These are phyloP conservation scores for Sclerotinia minor DNA, from an alignment of 2,329 filamentous ascomycete species.

Conservation along the genomic window DNA sequence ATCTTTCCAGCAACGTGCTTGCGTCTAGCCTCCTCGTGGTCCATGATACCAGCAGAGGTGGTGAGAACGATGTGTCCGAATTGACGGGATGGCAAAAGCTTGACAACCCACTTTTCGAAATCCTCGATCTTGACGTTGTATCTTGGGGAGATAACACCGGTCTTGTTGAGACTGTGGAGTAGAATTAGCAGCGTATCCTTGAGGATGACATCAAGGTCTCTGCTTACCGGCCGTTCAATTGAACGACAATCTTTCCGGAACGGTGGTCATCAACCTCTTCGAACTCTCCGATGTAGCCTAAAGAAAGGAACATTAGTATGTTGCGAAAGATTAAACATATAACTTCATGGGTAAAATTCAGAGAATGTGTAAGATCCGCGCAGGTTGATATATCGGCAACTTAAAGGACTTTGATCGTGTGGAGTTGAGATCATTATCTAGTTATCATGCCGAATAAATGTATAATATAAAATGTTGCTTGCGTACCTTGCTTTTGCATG, in stretches of 20 bases:
- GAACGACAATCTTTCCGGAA: slow-evolving; percentile 99
- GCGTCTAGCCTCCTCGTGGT: slow-evolving; percentile 98
- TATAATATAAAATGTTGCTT: slow-evolving; percentile 24
- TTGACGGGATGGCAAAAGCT: slow-evolving; percentile 98
- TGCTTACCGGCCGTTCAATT: slow-evolving; percentile 86
- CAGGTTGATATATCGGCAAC: slow-evolving; percentile 91
- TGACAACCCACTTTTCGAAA: slow-evolving; percentile 99
- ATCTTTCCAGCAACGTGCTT: slow-evolving; percentile 99
- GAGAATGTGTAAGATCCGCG: slow-evolving; percentile 98
- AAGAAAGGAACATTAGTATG: slow-evolving; percentile 61
- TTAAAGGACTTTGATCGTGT: slow-evolving; percentile 99
- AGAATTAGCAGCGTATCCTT: background rate
- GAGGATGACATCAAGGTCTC: background rate
- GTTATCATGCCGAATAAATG: slow-evolving; percentile 93
- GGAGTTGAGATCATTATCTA: slow-evolving; percentile 87
- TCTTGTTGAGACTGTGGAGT: slow-evolving; percentile 80
- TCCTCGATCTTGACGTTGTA: slow-evolving; percentile 99
- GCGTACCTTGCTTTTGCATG: slow-evolving; percentile 99
- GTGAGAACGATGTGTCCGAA: slow-evolving; percentile 99
- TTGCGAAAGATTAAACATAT: slow-evolving; percentile 94
- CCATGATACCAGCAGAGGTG: slow-evolving; percentile 99
- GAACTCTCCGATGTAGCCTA: slow-evolving; percentile 99
- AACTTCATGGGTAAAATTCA: slow-evolving; percentile 70
- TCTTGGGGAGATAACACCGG: slow-evolving; percentile 96
- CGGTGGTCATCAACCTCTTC: slow-evolving; percentile 99